Percentiles rank a stretch among this genome's conserved stretches.
These are phyloP conservation scores for Cytidiella melzeri DNA, from an alignment of 768 basidiomycete genomes.

Conservation along the genomic window DNA sequence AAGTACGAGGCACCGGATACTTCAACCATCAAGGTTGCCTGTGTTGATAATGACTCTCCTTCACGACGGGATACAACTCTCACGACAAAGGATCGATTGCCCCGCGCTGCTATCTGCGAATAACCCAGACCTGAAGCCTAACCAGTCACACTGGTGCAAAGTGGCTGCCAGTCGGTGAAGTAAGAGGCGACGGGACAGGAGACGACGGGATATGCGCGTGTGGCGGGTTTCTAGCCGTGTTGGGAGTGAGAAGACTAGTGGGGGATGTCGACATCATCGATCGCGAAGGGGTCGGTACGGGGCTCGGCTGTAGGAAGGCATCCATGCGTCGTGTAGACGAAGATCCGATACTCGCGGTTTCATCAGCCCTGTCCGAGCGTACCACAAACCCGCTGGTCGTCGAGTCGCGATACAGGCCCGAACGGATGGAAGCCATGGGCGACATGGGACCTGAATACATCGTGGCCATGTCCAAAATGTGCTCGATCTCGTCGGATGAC, in stretches of 20 bases:
- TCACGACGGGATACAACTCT: too few relatives aligned
- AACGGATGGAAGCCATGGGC: constrained; percentile 1
- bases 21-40: neutral
- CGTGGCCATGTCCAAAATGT: constrained; percentile 48
- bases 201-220: constrained; percentile 21
- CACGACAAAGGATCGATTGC: too few relatives aligned
- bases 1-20: too few relatives aligned
- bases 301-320: neutral
- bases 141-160: too few relatives aligned
- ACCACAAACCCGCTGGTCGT: neutral
- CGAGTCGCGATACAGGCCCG: neutral
- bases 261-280: constrained; percentile 2
- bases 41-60: too few relatives aligned
- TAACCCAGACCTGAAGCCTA: too few relatives aligned
- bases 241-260: constrained; percentile 4
- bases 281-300: neutral
- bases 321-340: neutral
- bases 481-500: constrained; percentile 41
- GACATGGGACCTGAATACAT: constrained; percentile 21
- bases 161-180: neutral
- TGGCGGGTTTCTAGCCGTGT: constrained; percentile 15
- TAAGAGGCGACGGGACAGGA: constrained; percentile 12
- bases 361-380: neutral
- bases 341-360: neutral
- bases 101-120: too few relatives aligned